Conservation (phyloP, 1,139 yeast species). For the Diutina catenulata region DNA sequence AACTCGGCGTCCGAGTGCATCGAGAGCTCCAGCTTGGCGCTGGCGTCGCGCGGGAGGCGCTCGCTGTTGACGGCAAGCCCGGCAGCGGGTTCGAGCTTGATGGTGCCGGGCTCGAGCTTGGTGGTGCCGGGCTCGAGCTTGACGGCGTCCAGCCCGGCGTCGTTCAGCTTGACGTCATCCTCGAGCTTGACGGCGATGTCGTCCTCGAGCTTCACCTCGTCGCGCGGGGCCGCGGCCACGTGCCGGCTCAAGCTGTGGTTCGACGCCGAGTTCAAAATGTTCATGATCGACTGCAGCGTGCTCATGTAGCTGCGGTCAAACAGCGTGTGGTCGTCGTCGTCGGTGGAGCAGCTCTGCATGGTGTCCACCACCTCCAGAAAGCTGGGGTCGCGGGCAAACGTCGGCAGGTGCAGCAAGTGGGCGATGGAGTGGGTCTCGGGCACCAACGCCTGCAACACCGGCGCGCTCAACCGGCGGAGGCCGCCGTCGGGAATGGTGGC, state of each 20-base stretch:
- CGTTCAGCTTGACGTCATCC: background rate
- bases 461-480: slow-evolving; percentile 32
- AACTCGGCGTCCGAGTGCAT: background rate
- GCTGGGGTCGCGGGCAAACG: slow-evolving; percentile 3
- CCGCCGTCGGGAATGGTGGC: slow-evolving; percentile 34
- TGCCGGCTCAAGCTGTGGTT: background rate
- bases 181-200: background rate
- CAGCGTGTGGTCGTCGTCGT: slow-evolving; percentile 16
- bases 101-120: background rate
- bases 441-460: slow-evolving; percentile 23
- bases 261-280: slow-evolving; percentile 16
- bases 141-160: background rate
- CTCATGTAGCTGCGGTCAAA: slow-evolving; percentile 27
- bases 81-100: background rate
- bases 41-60: background rate
- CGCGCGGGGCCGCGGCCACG: too few species aligned
- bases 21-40: background rate
- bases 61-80: background rate
- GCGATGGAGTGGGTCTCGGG: slow-evolving; percentile 12
- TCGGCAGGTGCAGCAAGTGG: slow-evolving; percentile 6
- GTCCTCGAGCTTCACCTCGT: background rate
- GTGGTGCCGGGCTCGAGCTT: background rate
- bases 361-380: background rate
- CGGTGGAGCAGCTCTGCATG: background rate
- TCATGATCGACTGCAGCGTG: slow-evolving; percentile 34